A percentile compares a stretch with the other conserved stretches of the same genome.
Evolutionary conservation across 305 asterid species (phyloP).

Genomic region (Euphrasia arctica): DNA sequence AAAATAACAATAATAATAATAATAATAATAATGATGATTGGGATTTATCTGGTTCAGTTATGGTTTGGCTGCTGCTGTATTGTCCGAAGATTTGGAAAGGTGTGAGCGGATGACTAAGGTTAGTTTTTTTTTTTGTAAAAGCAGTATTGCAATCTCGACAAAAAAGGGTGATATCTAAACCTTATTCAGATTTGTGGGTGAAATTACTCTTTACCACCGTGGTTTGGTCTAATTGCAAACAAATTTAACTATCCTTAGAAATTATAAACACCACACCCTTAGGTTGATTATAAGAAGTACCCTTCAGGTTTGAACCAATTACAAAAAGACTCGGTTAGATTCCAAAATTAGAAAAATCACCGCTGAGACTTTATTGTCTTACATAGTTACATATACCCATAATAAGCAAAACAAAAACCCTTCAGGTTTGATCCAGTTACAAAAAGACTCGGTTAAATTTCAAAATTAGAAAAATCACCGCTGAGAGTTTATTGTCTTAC

Average conservation of each 20-base stretch:
- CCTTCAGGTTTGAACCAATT: too few species aligned
- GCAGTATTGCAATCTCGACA: neutral
- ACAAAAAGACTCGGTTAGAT: neutral
- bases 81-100: constrained; percentile 74
- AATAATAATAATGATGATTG: neutral
- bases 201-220: neutral
- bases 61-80: constrained; percentile 79
- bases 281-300: neutral
- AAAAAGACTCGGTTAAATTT: neutral
- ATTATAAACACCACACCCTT: neutral
- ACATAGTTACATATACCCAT: neutral
- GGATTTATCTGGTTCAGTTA: constrained; percentile 44
- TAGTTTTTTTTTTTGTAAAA: constrained; percentile 3
- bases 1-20: constrained; percentile 29
- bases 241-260: neutral
- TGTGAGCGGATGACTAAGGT: constrained; percentile 82
- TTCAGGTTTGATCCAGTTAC: too few species aligned
- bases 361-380: neutral
- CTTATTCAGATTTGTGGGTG: neutral
- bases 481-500: neutral
- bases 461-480: neutral
- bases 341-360: neutral
- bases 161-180: neutral
- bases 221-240: neutral
- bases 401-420: neutral